These are phyloP conservation scores for Ophiocordyceps camponoti-rufipedis DNA, from an alignment of 2,329 filamentous ascomycete species.

Conservation along the genomic window DNA sequence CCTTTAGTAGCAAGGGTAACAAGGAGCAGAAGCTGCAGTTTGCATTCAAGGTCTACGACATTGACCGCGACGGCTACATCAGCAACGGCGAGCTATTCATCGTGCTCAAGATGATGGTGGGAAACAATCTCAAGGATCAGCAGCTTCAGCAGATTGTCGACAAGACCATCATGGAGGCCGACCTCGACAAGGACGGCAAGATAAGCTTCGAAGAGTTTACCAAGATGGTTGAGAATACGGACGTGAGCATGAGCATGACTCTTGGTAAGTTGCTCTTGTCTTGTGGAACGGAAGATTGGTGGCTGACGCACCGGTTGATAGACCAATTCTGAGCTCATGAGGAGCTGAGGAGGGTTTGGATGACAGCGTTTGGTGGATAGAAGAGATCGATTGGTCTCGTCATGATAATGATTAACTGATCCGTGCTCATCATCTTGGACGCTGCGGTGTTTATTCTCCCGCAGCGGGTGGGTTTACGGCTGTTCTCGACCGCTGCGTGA, in stretches of 20 bases:
- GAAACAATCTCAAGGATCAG: conserved; percentile 96
- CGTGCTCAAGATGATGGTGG: conserved; percentile 99
- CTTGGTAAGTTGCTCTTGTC: conserved; percentile 29
- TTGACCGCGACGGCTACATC: conserved; percentile 95
- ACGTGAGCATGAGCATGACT: conserved; percentile 59
- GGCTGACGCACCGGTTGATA: not conserved
- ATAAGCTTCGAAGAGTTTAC: conserved; percentile 99
- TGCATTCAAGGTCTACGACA: conserved; percentile 98
- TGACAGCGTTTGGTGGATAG: conserved; percentile 4
- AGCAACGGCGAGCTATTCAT: conserved; percentile 98
- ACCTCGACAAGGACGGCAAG: conserved; percentile 87
- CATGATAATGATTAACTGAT: conserved; percentile 10
- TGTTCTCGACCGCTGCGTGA: too few relatives aligned
- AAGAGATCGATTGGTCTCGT: conserved; percentile 1
- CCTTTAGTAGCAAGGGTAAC: conserved; percentile 95
- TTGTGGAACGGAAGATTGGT: not conserved
- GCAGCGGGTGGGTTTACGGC: too few relatives aligned
- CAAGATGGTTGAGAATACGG: conserved; percentile 95
- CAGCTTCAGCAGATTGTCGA: conserved; percentile 98
- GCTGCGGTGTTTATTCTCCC: too few relatives aligned
- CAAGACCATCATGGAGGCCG: conserved; percentile 99
- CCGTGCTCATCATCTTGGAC: not conserved
- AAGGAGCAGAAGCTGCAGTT: conserved; percentile 97
- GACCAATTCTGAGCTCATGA: conserved; percentile 7
- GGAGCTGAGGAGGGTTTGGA: conserved; percentile 3